Conservation (phyloP, 352 stramenopile species). For the Pythium grandisporangium region DNA sequence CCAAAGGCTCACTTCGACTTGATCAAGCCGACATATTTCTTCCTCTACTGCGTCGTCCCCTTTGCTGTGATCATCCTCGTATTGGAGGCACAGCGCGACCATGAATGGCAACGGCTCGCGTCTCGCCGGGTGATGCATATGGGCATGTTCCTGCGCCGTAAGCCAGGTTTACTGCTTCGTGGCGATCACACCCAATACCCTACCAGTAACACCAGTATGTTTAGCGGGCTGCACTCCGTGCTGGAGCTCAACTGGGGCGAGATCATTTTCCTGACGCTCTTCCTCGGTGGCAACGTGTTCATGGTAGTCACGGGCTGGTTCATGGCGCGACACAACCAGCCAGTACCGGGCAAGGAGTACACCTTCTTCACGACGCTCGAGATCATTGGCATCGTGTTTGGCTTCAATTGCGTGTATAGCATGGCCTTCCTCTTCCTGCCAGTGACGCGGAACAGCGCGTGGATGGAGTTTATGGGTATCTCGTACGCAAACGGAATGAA, state of each 20-base stretch:
- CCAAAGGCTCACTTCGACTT: constrained; percentile 41
- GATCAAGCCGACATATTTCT: constrained; percentile 38
- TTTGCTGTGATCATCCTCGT: constrained; percentile 15
- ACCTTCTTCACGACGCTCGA: constrained; percentile 37
- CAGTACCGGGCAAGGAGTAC: constrained; percentile 11
- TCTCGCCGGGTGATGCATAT: constrained; percentile 22
- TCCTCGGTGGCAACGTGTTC: constrained; percentile 39
- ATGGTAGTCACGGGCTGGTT: constrained; percentile 44
- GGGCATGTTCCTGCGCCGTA: constrained; percentile 32
- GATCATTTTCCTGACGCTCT: constrained; percentile 33
- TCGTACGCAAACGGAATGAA: constrained; percentile 53
- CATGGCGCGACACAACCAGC: constrained; percentile 6
- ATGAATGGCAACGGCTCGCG: constrained; percentile 29
- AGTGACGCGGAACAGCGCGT: constrained; percentile 45
- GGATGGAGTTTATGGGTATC: constrained; percentile 57
- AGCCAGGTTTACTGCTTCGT: constrained; percentile 17
- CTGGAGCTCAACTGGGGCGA: too few species aligned
- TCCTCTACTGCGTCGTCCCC: constrained; percentile 32
- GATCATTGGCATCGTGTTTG: constrained; percentile 27
- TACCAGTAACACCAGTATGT: constrained; percentile 2
- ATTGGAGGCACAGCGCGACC: constrained; percentile 8
- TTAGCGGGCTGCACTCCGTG: too few species aligned
- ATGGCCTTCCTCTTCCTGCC: constrained; percentile 58
- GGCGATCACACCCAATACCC: not conserved
- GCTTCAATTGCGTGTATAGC: constrained; percentile 47